phyloP scores from a whole-genome alignment of 148 eudicot genomes.

The Arctostaphylos glauca region DNA sequence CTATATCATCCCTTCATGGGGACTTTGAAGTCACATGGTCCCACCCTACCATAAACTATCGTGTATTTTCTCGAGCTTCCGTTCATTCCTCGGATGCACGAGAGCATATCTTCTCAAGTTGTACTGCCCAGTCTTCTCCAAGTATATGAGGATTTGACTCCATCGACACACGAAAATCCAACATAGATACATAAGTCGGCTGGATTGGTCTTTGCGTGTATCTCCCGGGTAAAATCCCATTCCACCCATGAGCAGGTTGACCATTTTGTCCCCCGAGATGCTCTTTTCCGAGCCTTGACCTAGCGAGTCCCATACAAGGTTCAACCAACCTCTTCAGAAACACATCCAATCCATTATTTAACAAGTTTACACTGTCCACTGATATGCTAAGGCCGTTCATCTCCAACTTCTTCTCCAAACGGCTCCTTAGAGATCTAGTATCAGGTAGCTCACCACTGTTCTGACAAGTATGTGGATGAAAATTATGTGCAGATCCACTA shows the following conservation, averaged over 20 bases:
- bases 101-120: constrained; percentile 40
- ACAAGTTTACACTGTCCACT: constrained; percentile 35
- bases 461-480: constrained; percentile 29
- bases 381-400: constrained; percentile 40
- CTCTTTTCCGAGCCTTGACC: constrained; percentile 24
- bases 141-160: constrained; percentile 43
- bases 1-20: neutral
- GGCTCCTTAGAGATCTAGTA: constrained; percentile 31
- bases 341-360: constrained; percentile 45
- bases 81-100: constrained; percentile 25
- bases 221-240: constrained; percentile 21
- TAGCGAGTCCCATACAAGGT: constrained; percentile 41
- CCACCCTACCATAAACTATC: neutral
- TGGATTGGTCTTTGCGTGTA: constrained; percentile 18
- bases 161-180: constrained; percentile 49
- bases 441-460: constrained; percentile 43
- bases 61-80: neutral
- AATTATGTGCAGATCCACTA: constrained; percentile 8
- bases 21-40: neutral
- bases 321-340: constrained; percentile 48
- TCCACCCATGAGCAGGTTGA: constrained; percentile 6
- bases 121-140: constrained; percentile 47
- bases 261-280: constrained; percentile 14
- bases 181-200: constrained; percentile 20
- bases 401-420: constrained; percentile 43